Evolutionary conservation across 2,329 filamentous ascomycete species (phyloP), one percentile per base, ranked within the genome.

Genomic region (Mycosphaerella arachidis): DNA sequence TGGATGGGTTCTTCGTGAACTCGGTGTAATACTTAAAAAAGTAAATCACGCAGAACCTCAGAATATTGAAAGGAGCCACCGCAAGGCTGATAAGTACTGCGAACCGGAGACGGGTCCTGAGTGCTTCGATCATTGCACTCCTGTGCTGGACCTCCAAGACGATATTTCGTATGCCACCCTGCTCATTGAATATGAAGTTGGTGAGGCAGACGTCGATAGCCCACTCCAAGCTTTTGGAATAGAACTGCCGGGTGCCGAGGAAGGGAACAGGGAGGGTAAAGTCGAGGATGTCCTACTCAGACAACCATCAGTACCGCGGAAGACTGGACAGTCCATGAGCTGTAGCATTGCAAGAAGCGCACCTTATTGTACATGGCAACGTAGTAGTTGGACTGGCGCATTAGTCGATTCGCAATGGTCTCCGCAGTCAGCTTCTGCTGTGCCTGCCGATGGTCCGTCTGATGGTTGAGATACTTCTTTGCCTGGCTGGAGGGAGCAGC

Each of bases 11-110:
- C 71, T 92, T 95, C 75, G 96, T 92, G 71, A 96, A 97, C 79
- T 99, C 93, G 70, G 94, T 94, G 74, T 97, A 97, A 72, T 97
- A 96, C 33, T 89, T 91, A 72, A 97, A 92, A 70, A 99, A 91
- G 74, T 96, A 96, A 62, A 94, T 86, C 66, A 96, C 85, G 48
- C 96, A 77, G 40, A 95, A 87, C 68, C 94, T 96, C 12, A 87
- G 81, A n/a, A 96, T 86, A 46, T 95, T 86, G 67, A 97, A 90
- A 0, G 94, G 93, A 0, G 92, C 90, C 66, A 92, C 86, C 45
- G 97, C 78, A 48, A 97, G 84, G 70, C 94, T 96, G 77, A 96
- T 87, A 50, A 94, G 76, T 1, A 91, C 94, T 1, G 90, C 89
- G 70, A 95, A 90, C 31, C 89, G 80, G 63, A 99, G 91, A 5